phyloP scores from a whole-genome alignment of 805 yeast species.

The Candida saitoana region DNA sequence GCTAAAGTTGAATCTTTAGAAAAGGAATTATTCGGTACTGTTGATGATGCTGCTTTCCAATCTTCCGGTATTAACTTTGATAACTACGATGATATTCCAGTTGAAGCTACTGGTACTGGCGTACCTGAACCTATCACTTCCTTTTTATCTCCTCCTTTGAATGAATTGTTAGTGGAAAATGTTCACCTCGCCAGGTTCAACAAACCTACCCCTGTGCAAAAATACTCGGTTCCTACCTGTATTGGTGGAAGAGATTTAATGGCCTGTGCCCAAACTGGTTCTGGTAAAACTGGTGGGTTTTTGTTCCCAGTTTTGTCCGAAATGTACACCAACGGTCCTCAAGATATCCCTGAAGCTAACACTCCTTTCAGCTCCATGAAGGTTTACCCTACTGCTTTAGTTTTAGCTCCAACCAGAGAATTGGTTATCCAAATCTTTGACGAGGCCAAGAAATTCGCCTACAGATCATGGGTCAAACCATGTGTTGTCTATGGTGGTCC shows the following conservation, averaged over 20 bases:
- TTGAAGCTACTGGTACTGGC: constrained; percentile 91
- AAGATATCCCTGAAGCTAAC: constrained; percentile 47
- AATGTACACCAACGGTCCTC: constrained; percentile 85
- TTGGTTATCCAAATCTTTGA: constrained; percentile 94
- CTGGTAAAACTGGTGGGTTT: constrained; percentile 99
- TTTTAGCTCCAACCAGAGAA: constrained; percentile 99
- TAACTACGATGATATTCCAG: constrained; percentile 97
- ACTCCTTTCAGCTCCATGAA: constrained; percentile 61
- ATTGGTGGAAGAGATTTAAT: constrained; percentile 86
- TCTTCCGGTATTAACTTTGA: constrained; percentile 98
- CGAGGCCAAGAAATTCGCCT: constrained; percentile 91
- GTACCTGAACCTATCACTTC: constrained; percentile 90
- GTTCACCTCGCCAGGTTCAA: constrained; percentile 84
- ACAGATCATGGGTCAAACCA: constrained; percentile 97
- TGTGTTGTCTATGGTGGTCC: constrained; percentile 99
- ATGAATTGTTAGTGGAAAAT: constrained; percentile 78
- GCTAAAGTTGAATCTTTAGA: constrained; percentile 67
- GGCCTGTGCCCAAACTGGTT: constrained; percentile 99
- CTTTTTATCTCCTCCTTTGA: constrained; percentile 91
- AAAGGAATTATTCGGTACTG: constrained; percentile 76
- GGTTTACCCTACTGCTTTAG: constrained; percentile 91
- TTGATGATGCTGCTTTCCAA: constrained; percentile 71
- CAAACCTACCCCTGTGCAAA: constrained; percentile 95
- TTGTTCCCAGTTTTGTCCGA: constrained; percentile 94
- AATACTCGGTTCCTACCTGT: constrained; percentile 89